Conservation (phyloP, 768 basidiomycete species). For the Mycena sanguinolenta region DNA sequence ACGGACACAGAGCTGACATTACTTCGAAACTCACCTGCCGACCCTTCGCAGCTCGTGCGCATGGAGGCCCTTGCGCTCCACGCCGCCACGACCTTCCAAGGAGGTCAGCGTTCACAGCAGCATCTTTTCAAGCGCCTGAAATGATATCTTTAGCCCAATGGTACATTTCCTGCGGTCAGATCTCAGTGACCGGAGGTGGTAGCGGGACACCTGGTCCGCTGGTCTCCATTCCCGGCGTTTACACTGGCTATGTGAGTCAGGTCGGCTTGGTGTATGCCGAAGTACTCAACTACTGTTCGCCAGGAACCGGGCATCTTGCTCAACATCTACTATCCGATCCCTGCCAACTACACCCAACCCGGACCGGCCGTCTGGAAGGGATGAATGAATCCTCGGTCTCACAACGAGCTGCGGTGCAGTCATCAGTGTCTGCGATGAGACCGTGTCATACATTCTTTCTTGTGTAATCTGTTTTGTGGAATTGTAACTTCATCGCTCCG, state of each 20-base stretch:
- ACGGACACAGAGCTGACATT: neutral
- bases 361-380: conserved; percentile 43
- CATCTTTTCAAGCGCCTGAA: neutral
- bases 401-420: too few species aligned
- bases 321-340: conserved; percentile 48
- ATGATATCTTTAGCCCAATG: conserved; percentile 43
- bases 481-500: too few species aligned
- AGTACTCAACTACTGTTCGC: neutral
- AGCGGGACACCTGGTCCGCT: conserved; percentile 52
- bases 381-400: neutral
- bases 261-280: neutral
- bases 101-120: conserved; percentile 46
- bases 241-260: conserved; percentile 46
- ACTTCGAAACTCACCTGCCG: neutral
- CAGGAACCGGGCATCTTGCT: conserved; percentile 45
- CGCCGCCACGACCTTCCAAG: conserved; percentile 52
- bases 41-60: conserved; percentile 49
- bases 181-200: conserved; percentile 57
- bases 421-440: too few species aligned
- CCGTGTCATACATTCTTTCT: too few species aligned
- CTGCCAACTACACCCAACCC: conserved; percentile 48
- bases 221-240: conserved; percentile 54
- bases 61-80: conserved; percentile 62
- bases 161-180: conserved; percentile 55
- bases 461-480: too few species aligned